phyloP scores from a whole-genome alignment of 148 eudicot genomes.

The Rhododendron williamsianum region DNA sequence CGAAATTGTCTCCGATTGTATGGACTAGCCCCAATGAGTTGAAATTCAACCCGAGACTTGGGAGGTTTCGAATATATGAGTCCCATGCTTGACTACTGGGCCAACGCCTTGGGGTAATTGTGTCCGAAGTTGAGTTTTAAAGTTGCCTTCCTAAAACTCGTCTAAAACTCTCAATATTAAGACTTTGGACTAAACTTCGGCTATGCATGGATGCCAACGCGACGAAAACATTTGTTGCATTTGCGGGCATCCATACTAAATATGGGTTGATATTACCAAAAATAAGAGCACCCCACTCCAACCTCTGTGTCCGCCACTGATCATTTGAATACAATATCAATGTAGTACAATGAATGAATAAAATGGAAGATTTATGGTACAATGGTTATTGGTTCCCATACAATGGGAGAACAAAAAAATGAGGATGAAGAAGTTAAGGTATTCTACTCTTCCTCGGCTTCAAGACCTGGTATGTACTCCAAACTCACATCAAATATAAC shows the following conservation, averaged over 20 bases:
- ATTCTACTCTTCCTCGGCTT: slow-evolving; percentile 55
- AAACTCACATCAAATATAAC: slow-evolving; percentile 89
- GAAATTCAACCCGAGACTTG: no score
- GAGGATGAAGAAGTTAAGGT: not conserved
- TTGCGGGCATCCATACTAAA: no score
- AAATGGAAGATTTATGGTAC: not conserved
- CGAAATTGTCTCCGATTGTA: not conserved
- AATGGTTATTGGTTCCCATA: not conserved
- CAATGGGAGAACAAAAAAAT: not conserved
- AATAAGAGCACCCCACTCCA: no score
- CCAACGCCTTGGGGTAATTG: no score
- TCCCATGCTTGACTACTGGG: no score
- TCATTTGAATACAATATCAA: not conserved
- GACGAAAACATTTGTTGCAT: not conserved
- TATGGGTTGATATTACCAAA: no score
- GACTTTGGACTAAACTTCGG: not conserved
- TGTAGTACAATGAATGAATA: not conserved
- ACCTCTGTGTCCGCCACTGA: no score
- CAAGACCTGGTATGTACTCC: slow-evolving; percentile 92
- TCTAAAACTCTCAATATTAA: no score
- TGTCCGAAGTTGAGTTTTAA: no score
- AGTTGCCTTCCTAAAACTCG: no score
- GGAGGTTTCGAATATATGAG: no score
- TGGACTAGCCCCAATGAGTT: not conserved
- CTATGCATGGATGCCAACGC: not conserved